Evolutionary conservation across 306 rosid species (phyloP), one percentile per base, ranked within the genome.

Genomic region (Chamaecrista fasciculata): DNA sequence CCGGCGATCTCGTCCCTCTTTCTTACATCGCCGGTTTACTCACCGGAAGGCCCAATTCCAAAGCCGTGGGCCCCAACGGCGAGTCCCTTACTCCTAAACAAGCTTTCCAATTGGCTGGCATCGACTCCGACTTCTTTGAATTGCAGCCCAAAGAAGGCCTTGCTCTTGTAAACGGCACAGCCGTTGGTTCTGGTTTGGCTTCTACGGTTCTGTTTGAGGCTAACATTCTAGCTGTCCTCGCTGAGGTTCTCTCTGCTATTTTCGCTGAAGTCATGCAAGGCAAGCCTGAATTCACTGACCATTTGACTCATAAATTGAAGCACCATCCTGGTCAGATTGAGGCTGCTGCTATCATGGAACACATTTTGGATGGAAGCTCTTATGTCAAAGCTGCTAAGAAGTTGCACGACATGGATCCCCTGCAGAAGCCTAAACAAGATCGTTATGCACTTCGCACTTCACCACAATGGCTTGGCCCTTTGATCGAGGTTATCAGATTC

Each of bases 261-360:
- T 92, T 92, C 6, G 87, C 91, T 0, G 98, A 92, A 57, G 96
- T 92, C 0, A 92, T 92, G 98, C 92, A 89, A 49, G 96, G 97
- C 4, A 92, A 92, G 26, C 98, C 98, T 0, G 98, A 92, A 50
- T 92, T 92, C 1, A 92, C 96, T 0, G 96, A 92, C 29, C 96
- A 92, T 66, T 82, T 92, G 89, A 92, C 92, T 0, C 98, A 92
- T 42, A 92, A 92, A 53, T 43, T 89, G 49, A 92, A 92, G 77
- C 98, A 92, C 64, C 98, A 92, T 34, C 98, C 98, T 18, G 98
- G 98, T 8, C 98, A 92, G 11, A 92, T 92, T 50, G 98, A 92
- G 47, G 98, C 98, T 8, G 96, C 96, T 20, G 98, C 98, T 16
- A 92, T 92, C 4, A 92, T 92, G 98, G 98, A 92, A 24, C 96